A percentile compares a stretch with the other conserved stretches of the same genome.
These are phyloP conservation scores for Naganishia antarctica DNA, from an alignment of 768 basidiomycete species.

Conservation along the genomic window DNA sequence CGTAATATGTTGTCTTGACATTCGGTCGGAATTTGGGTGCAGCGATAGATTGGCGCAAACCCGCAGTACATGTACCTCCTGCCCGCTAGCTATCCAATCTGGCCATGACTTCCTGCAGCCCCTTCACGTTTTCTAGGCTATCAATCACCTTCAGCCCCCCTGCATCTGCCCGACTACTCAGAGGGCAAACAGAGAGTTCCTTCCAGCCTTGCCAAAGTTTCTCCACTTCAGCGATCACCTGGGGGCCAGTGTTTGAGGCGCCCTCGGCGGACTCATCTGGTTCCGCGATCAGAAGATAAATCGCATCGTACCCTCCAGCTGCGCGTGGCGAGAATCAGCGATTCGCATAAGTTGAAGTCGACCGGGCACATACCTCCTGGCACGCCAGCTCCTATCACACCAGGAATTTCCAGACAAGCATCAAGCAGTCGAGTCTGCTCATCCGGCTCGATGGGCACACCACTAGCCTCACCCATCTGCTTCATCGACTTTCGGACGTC, in stretches of 20 bases:
- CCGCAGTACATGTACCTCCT: too few species aligned
- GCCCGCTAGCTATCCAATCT: neutral
- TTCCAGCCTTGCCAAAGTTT: slow-evolving; percentile 46
- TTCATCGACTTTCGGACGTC: slow-evolving; percentile 74
- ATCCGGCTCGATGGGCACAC: slow-evolving; percentile 82
- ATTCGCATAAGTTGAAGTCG: neutral
- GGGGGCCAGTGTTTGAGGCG: too few species aligned
- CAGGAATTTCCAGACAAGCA: slow-evolving; percentile 65
- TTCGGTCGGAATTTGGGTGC: too few species aligned
- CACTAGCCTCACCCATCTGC: slow-evolving; percentile 69
- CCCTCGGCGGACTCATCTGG: slow-evolving; percentile 52
- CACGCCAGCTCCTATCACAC: slow-evolving; percentile 89
- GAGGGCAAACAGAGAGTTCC: slow-evolving; percentile 51
- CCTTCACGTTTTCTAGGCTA: slow-evolving; percentile 22
- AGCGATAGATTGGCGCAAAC: too few species aligned
- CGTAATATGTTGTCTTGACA: too few species aligned
- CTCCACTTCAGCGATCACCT: slow-evolving; percentile 51
- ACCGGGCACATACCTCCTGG: slow-evolving; percentile 72
- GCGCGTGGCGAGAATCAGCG: neutral
- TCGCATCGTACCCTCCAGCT: slow-evolving; percentile 97
- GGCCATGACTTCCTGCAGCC: slow-evolving; percentile 29
- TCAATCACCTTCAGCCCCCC: slow-evolving; percentile 35
- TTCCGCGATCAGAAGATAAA: slow-evolving; percentile 79
- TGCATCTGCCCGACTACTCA: slow-evolving; percentile 43
- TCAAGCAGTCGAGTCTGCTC: slow-evolving; percentile 82